A percentile compares a stretch with the other conserved stretches of the same genome.
These are phyloP conservation scores for Adiantum capillusveneris DNA, from an alignment of 75 land plant genomes.

Conservation along the genomic window DNA sequence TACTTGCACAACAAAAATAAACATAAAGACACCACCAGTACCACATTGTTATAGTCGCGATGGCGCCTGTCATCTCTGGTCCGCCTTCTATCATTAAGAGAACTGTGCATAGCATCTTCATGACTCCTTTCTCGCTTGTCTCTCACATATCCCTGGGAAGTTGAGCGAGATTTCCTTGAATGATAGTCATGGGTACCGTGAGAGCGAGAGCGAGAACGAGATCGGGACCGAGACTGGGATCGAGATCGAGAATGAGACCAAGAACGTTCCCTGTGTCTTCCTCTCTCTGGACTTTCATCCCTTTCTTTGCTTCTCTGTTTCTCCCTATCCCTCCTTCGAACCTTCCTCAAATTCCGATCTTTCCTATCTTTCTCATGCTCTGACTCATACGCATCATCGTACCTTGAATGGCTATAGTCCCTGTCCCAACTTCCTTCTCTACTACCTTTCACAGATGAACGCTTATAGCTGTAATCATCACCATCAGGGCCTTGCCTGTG, in stretches of 20 bases:
- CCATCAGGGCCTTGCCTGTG: constrained; percentile 19
- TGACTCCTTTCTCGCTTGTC: constrained; percentile 20
- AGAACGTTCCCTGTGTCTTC: constrained; percentile 15
- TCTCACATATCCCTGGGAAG: constrained; percentile 15
- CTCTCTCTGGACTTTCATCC: constrained; percentile 29
- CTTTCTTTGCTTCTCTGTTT: constrained; percentile 27
- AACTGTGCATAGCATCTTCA: constrained; percentile 17
- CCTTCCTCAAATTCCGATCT: constrained; percentile 17
- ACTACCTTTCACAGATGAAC: constrained; percentile 12
- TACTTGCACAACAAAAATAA: constrained; percentile 1
- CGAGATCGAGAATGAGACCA: constrained; percentile 22
- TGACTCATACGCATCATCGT: constrained; percentile 22
- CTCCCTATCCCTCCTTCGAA: constrained; percentile 13
- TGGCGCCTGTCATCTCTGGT: constrained; percentile 20
- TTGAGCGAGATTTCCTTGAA: constrained; percentile 7
- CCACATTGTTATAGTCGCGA: constrained; percentile 3
- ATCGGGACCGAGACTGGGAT: constrained; percentile 6
- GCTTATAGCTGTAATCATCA: constrained; percentile 19
- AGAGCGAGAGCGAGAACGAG: constrained; percentile 17
- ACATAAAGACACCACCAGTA: background rate
- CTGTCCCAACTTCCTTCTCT: constrained; percentile 28
- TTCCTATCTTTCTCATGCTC: constrained; percentile 21
- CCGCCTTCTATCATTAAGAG: constrained; percentile 14
- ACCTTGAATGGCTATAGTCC: constrained; percentile 27
- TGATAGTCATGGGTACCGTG: background rate